Base-by-base conservation (phyloP, 1,139 yeast genomes). In the Scheffersomyces parashehatae region DNA sequence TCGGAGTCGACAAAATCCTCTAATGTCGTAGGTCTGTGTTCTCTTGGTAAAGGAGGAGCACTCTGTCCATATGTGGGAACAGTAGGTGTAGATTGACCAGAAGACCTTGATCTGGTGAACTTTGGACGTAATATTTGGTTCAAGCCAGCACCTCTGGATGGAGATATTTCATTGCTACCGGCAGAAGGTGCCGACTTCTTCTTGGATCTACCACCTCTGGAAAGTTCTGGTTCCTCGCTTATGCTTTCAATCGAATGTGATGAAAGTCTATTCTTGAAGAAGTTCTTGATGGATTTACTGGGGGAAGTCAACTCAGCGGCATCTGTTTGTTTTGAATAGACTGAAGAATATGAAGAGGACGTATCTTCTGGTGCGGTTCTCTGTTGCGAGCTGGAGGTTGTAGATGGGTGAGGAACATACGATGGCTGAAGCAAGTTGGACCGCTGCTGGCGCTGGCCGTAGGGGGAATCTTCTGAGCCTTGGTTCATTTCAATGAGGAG, bases 1-100 rank as follows among this genome's bases (percentile, higher is more conserved):
- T 72, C 60, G 10, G 77, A 68, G 51, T 73, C 78, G 13, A 77
- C 78, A 51, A 73, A 71, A 42, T 72, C 77, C 11, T 62, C 69
- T 12, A 68, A 44, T 2, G 67, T 60, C 13, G 65, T 55, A 15
- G 56, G 56, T 45, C 51, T 56, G 34, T 32, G 26, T 5, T 45
- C 48, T 28, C 39, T 40, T 12, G 39, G 43, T 4, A 43, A 28
- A 20, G 37, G 12, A 28, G 5, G 15, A 10, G 30, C 9, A 3
- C 30, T 24, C 20, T 26, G 37, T 5, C 11, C 41, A 35, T 5
- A 28, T 31, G 8, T 45, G 35, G 24, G 36, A 11, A 48, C 35
- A 10, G 43, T 41, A 20, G 26, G 26, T 6, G 26, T 20, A 10
- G 35, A 31, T 6, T 31, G 35, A 24, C 52, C 46, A 3, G 68